phyloP scores from a whole-genome alignment of 2,329 filamentous ascomycete genomes.

The Colletotrichum sp. region DNA sequence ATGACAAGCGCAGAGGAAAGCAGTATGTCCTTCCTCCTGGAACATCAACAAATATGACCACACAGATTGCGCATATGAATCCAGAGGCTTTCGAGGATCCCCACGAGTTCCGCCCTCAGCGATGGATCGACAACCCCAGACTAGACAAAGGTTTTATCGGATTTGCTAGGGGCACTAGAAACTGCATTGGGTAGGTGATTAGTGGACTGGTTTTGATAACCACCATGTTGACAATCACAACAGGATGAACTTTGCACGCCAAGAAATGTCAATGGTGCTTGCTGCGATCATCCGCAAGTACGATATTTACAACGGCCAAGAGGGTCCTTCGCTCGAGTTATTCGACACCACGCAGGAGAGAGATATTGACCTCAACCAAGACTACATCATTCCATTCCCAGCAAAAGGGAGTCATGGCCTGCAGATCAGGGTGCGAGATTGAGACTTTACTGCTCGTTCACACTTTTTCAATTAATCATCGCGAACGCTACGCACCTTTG shows the following conservation, averaged over 20 bases:
- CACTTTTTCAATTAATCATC: background rate
- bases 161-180: background rate
- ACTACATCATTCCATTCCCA: background rate
- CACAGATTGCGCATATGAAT: slow-evolving; percentile 1
- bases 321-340: background rate
- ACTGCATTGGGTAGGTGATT: background rate
- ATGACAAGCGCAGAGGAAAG: background rate
- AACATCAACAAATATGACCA: slow-evolving; percentile 28
- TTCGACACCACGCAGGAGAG: background rate
- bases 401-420: background rate
- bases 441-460: background rate
- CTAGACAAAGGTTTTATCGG: background rate
- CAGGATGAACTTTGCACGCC: background rate
- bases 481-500: background rate
- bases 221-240: background rate
- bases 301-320: background rate
- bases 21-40: background rate
- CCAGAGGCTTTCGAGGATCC: slow-evolving; percentile 24
- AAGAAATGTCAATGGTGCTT: background rate
- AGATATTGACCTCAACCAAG: background rate
- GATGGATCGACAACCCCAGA: slow-evolving; percentile 21
- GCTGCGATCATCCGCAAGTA: background rate
- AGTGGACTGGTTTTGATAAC: background rate
- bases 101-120: slow-evolving; percentile 26
- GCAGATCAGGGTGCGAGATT: background rate